Evolutionary conservation across 441 rosid species (phyloP).

Genomic region (Euphorbia schlechtendalii): DNA sequence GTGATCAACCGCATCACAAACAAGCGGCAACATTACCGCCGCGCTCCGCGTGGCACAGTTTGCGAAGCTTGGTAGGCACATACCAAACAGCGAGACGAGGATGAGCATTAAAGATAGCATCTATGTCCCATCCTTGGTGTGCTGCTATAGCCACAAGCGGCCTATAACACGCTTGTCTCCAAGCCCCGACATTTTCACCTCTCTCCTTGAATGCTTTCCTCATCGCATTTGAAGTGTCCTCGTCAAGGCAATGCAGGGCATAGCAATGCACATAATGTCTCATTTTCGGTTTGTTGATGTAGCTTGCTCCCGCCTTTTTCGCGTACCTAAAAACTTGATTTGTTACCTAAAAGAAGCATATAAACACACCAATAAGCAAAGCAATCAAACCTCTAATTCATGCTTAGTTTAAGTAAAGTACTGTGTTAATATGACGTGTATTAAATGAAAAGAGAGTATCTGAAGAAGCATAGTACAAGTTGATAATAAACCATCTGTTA

Average conservation of each 20-base stretch:
- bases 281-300: conserved; percentile 98
- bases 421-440: not conserved
- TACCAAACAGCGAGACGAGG: conserved; percentile 91
- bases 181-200: conserved; percentile 91
- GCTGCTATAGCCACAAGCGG: conserved; percentile 81
- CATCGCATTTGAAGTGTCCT: conserved; percentile 67
- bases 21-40: conserved; percentile 37
- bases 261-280: conserved; percentile 95
- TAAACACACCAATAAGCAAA: too few species aligned
- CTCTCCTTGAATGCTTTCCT: conserved; percentile 79
- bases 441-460: not conserved
- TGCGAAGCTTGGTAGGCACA: conserved; percentile 94
- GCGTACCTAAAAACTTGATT: conserved; percentile 92
- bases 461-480: too few species aligned
- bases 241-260: conserved; percentile 86
- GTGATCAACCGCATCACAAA: conserved; percentile 33
- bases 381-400: not conserved
- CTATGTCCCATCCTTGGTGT: conserved; percentile 89
- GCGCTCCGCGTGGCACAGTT: conserved; percentile 81
- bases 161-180: conserved; percentile 94
- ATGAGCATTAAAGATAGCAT: conserved; percentile 75
- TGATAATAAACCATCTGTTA: not conserved
- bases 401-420: not conserved
- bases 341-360: conserved; percentile 46
- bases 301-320: conserved; percentile 85